Evolutionary conservation across 257 asterid species (phyloP).

Genomic region (Solanum pimpinellifolium): DNA sequence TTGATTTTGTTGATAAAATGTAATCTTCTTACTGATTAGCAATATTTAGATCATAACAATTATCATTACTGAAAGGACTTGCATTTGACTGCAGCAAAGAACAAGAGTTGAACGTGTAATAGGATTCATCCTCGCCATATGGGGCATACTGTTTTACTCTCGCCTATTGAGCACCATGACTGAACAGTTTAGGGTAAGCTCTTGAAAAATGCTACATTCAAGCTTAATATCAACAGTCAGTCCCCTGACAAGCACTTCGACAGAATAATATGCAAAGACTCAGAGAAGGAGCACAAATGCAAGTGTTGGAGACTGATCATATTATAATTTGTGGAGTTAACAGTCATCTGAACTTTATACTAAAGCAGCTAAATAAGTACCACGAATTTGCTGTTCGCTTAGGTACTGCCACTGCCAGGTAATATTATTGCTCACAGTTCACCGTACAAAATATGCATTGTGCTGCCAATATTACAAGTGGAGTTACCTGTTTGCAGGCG

Average conservation of each 20-base stretch:
- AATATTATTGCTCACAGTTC: slow-evolving; percentile 2
- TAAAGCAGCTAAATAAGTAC: slow-evolving; percentile 89
- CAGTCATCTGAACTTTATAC: slow-evolving; percentile 66
- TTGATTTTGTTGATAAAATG: slow-evolving; percentile 8
- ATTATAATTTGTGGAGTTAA: slow-evolving; percentile 85
- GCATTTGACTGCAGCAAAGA: slow-evolving; percentile 74
- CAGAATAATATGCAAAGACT: slow-evolving; percentile 83
- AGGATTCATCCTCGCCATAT: slow-evolving; percentile 91
- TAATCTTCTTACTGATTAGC: slow-evolving; percentile 14
- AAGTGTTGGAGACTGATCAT: slow-evolving; percentile 86
- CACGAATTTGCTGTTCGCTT: slow-evolving; percentile 85
- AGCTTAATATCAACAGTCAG: slow-evolving; percentile 10
- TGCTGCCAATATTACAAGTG: slow-evolving; percentile 8
- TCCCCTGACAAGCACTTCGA: slow-evolving; percentile 21
- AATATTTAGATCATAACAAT: slow-evolving; percentile 8
- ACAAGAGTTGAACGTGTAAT: slow-evolving; percentile 85
- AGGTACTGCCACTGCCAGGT: slow-evolving; percentile 96
- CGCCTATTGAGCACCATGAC: slow-evolving; percentile 96
- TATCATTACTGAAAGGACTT: slow-evolving; percentile 12
- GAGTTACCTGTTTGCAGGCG: slow-evolving; percentile 40
- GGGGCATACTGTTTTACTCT: slow-evolving; percentile 94
- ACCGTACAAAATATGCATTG: neutral
- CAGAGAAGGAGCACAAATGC: slow-evolving; percentile 95
- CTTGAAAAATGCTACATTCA: slow-evolving; percentile 6
- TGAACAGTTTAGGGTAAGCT: slow-evolving; percentile 86